Evolutionary conservation across 805 yeast species (phyloP).

Genomic region (Teunomyces stri): DNA sequence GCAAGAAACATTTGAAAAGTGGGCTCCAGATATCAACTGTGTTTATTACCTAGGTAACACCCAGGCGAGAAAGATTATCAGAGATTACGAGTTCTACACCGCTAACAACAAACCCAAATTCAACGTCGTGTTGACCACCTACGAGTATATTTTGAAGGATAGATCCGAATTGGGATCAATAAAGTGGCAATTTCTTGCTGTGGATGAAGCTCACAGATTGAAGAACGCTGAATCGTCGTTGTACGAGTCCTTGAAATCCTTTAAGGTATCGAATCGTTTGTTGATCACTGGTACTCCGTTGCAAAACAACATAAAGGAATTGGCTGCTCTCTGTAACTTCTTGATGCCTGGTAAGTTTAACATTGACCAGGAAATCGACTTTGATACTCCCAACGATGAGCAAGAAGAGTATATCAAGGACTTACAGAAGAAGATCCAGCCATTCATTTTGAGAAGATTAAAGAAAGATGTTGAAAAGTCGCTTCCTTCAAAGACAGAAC

Average conservation of each 20-base stretch:
- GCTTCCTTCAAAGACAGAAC: slow-evolving; percentile 91
- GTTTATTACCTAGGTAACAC: slow-evolving; percentile 92
- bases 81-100: slow-evolving; percentile 79
- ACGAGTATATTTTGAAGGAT: slow-evolving; percentile 94
- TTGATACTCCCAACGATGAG: slow-evolving; percentile 80
- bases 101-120: slow-evolving; percentile 75
- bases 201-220: slow-evolving; percentile 96
- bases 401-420: slow-evolving; percentile 89
- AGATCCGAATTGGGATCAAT: slow-evolving; percentile 73
- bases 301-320: slow-evolving; percentile 91
- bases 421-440: slow-evolving; percentile 80
- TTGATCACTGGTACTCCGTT: slow-evolving; percentile 97
- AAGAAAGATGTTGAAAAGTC: slow-evolving; percentile 98
- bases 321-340: slow-evolving; percentile 92
- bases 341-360: slow-evolving; percentile 91
- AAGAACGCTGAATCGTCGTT: slow-evolving; percentile 92
- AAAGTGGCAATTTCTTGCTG: slow-evolving; percentile 95
- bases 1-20: slow-evolving; percentile 97
- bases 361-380: slow-evolving; percentile 93
- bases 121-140: slow-evolving; percentile 89
- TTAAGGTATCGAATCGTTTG: slow-evolving; percentile 79
- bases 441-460: slow-evolving; percentile 87
- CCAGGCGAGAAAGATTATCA: slow-evolving; percentile 73
- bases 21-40: slow-evolving; percentile 97
- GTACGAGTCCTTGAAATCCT: slow-evolving; percentile 81